Conservation (phyloP, 106 monocot species). For the Apostasia ramifera region DNA sequence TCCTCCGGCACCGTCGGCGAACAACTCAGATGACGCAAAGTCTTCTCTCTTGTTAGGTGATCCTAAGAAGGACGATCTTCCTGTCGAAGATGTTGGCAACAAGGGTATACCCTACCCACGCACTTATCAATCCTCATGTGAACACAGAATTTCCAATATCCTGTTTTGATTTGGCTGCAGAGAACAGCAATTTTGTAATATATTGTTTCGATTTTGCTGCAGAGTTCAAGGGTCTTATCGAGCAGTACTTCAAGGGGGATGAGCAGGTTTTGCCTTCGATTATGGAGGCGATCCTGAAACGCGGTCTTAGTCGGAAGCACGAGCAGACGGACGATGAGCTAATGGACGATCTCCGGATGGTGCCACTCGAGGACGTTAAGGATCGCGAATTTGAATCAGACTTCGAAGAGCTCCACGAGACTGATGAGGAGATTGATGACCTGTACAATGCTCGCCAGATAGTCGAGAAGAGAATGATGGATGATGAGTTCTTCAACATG, state of each 20-base stretch:
- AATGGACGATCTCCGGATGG: constrained; percentile 55
- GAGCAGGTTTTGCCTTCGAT: constrained; percentile 47
- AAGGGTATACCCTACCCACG: constrained; percentile 2
- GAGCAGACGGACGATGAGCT: constrained; percentile 80
- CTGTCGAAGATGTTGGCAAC: constrained; percentile 29
- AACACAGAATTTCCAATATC: neutral
- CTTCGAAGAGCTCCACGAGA: constrained; percentile 70
- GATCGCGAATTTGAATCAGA: constrained; percentile 84
- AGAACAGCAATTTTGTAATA: neutral
- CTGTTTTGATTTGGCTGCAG: constrained; percentile 14
- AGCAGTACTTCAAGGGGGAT: constrained; percentile 50
- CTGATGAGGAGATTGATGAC: constrained; percentile 75
- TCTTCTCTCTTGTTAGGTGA: constrained; percentile 10
- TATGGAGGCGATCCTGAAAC: constrained; percentile 50
- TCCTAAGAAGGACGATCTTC: constrained; percentile 4
- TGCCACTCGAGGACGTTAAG: constrained; percentile 41
- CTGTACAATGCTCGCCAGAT: constrained; percentile 66
- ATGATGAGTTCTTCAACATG: constrained; percentile 78
- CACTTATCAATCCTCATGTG: neutral
- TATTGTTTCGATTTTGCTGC: neutral
- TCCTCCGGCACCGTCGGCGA: neutral
- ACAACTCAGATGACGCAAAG: neutral
- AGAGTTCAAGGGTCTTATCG: constrained; percentile 64
- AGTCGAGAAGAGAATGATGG: constrained; percentile 56
- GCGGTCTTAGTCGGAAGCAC: constrained; percentile 50